Conservation (phyloP, 441 rosid species). For the Dalechampia spathulata region DNA sequence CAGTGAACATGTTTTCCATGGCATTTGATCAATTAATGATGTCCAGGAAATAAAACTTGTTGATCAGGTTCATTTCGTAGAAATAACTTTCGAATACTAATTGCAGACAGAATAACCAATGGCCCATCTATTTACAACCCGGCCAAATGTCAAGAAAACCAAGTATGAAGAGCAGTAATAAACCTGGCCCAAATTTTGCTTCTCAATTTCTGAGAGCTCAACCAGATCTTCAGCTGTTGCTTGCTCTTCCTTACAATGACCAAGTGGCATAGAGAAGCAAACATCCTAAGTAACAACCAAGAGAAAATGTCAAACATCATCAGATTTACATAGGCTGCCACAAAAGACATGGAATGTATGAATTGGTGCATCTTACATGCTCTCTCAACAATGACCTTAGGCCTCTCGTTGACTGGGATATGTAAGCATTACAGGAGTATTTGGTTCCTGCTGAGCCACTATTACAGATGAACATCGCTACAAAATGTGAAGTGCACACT, state of each 20-base stretch:
- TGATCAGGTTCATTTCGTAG: not conserved
- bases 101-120: not conserved
- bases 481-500: conserved; percentile 86
- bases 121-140: not conserved
- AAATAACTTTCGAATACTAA: conserved; percentile 1
- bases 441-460: conserved; percentile 38
- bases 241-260: conserved; percentile 76
- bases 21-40: no score
- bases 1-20: no score
- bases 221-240: conserved; percentile 71
- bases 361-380: conserved; percentile 58
- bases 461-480: conserved; percentile 70
- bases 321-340: not conserved
- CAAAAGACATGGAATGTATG: not conserved
- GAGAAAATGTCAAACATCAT: conserved; percentile 15
- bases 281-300: conserved; percentile 43
- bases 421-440: conserved; percentile 59
- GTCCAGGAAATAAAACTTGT: not conserved
- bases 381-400: conserved; percentile 74
- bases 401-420: conserved; percentile 83
- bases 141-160: conserved; percentile 5
- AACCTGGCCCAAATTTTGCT: conserved; percentile 95
- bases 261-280: conserved; percentile 92
- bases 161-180: conserved; percentile 19
- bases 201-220: conserved; percentile 94